Percentiles rank a stretch among this genome's conserved stretches.
Conservation (phyloP, 2,329 filamentous ascomycete genomes). For the Paecilomyces niveus region DNA sequence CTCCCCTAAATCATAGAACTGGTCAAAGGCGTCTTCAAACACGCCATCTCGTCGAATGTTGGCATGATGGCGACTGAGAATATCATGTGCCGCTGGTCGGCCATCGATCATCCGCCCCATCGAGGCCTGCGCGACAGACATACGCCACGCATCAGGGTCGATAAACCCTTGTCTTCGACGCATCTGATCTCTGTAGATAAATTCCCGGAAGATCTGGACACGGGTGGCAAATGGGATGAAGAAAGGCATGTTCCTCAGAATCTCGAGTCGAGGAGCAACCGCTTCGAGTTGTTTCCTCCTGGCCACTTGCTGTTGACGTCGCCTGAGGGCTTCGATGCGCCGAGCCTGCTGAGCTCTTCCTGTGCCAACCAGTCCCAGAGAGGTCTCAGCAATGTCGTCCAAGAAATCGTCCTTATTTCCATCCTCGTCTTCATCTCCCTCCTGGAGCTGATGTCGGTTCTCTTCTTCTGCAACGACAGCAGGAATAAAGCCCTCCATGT, state of each 20-base stretch:
- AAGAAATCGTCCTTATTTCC: conserved; percentile 41
- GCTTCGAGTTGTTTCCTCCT: conserved; percentile 67
- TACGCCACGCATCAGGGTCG: conserved; percentile 70
- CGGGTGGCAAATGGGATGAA: conserved; percentile 88
- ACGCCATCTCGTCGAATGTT: conserved; percentile 70
- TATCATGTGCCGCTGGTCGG: conserved; percentile 30
- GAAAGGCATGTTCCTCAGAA: conserved; percentile 93
- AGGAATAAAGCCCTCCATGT: conserved; percentile 80
- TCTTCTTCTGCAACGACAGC: conserved; percentile 86
- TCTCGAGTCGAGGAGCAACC: conserved; percentile 78
- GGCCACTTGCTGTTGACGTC: conserved; percentile 59
- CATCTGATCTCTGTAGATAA: conserved; percentile 75
- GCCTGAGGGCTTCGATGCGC: conserved; percentile 54
- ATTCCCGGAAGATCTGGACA: conserved; percentile 88
- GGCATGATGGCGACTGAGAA: conserved; percentile 60
- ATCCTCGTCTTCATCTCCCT: conserved; percentile 53
- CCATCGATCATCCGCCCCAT: conserved; percentile 35
- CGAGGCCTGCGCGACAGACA: conserved; percentile 45
- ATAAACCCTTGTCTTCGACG: conserved; percentile 61
- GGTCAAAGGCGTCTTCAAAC: conserved; percentile 77
- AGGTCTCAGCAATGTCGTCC: conserved; percentile 28
- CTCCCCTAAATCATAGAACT: conserved; percentile 75
- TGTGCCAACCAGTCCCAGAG: conserved; percentile 46
- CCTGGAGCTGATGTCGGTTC: conserved; percentile 60
- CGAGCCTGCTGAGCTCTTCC: conserved; percentile 57